Conservation (phyloP, 2,329 filamentous ascomycete species). For the Apiospora phragmitis region DNA sequence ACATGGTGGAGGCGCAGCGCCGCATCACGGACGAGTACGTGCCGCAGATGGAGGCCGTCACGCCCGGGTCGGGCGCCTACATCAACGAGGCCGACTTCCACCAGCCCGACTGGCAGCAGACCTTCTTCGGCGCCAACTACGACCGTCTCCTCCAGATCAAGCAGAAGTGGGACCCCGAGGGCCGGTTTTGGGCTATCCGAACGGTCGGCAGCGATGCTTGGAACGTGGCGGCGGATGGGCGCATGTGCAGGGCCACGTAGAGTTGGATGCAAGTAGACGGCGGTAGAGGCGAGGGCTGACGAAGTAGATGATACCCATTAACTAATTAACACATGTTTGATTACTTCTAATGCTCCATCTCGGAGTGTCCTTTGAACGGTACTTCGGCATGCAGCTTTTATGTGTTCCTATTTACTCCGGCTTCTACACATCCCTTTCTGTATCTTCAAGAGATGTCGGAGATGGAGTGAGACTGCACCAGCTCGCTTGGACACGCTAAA, state of each 20-base stretch:
- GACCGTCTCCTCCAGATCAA: conserved; percentile 37
- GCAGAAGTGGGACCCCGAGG: conserved; percentile 40
- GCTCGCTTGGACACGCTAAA: neutral
- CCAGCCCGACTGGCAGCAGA: conserved; percentile 33
- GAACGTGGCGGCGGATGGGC: conserved; percentile 25
- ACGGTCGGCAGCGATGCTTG: conserved; percentile 45
- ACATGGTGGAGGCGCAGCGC: conserved; percentile 28
- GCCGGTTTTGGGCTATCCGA: conserved; percentile 39
- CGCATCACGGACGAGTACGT: conserved; percentile 33
- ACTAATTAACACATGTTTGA: neutral
- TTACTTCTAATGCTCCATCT: neutral
- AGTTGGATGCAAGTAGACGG: neutral
- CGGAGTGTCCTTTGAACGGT: too few species aligned
- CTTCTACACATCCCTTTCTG: neutral
- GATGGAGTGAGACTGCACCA: neutral
- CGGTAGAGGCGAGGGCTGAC: neutral
- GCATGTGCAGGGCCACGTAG: conserved; percentile 21
- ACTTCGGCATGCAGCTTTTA: neutral
- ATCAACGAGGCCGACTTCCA: conserved; percentile 44
- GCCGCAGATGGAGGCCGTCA: conserved; percentile 27
- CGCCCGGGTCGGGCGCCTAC: conserved; percentile 31
- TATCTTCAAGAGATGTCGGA: neutral
- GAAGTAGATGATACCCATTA: neutral
- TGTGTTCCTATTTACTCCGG: neutral
- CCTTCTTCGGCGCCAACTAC: conserved; percentile 40